Percentiles rank a stretch among this genome's conserved stretches.
Conservation (phyloP, 768 basidiomycete genomes). For the Rossbeevera mucosa region DNA sequence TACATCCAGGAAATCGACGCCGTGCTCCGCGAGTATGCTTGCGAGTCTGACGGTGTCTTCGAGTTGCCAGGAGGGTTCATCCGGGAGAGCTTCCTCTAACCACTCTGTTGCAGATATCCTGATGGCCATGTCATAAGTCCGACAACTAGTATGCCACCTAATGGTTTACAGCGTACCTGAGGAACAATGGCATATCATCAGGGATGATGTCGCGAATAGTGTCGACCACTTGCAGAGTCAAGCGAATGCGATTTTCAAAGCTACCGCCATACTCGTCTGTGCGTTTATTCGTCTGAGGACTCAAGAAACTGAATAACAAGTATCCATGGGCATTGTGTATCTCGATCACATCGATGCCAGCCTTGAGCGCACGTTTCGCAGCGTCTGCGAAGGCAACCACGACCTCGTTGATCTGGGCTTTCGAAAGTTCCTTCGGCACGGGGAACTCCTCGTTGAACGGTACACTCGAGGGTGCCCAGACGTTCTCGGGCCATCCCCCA, state of each 20-base stretch:
- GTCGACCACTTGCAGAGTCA: constrained; percentile 60
- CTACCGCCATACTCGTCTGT: constrained; percentile 68
- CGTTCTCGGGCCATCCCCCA: constrained; percentile 52
- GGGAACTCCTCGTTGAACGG: constrained; percentile 42
- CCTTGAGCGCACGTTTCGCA: constrained; percentile 48
- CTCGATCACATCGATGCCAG: constrained; percentile 57
- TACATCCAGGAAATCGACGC: constrained; percentile 74
- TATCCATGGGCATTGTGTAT: constrained; percentile 67
- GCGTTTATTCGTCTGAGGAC: constrained; percentile 57
- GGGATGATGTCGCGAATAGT: constrained; percentile 60
- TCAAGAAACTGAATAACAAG: constrained; percentile 52
- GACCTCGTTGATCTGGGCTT: constrained; percentile 52
- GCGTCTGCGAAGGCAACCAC: constrained; percentile 52
- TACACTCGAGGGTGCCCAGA: constrained; percentile 55
- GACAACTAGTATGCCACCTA: neutral
- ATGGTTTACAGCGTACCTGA: constrained; percentile 41
- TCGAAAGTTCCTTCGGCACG: constrained; percentile 51
- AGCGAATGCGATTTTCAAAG: constrained; percentile 62
- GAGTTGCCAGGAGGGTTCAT: constrained; percentile 61
- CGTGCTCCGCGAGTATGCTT: constrained; percentile 52
- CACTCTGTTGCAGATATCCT: constrained; percentile 71
- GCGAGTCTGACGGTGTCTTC: constrained; percentile 66
- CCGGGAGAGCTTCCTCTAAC: constrained; percentile 53
- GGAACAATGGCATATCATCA: constrained; percentile 61
- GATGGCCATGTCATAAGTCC: neutral